Conservation (phyloP, 2,329 filamentous ascomycete species). For the Aspergillus pseudotamarii region DNA sequence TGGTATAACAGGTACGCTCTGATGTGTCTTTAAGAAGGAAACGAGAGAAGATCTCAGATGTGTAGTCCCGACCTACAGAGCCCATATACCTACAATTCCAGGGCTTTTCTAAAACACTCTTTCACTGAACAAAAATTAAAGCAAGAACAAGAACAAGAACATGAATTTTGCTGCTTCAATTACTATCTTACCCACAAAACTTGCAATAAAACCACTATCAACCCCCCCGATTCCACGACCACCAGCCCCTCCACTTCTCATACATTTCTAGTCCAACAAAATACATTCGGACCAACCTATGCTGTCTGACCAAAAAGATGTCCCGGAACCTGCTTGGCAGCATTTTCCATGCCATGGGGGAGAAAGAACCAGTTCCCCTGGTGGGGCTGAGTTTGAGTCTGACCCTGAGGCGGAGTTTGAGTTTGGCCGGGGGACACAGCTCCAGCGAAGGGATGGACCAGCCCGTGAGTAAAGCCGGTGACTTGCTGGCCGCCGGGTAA, state of each 20-base stretch:
- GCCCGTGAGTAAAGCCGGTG: not conserved
- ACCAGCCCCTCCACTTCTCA: not conserved
- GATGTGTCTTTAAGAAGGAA: too few relatives aligned
- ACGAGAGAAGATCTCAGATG: too few relatives aligned
- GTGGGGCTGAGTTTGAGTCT: not conserved
- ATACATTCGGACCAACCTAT: not conserved
- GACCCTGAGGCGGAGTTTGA: not conserved
- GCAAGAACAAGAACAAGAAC: not conserved
- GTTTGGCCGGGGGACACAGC: not conserved
- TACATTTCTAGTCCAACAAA: not conserved
- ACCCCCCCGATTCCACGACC: not conserved
- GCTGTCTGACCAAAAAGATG: not conserved
- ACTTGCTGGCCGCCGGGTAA: not conserved
- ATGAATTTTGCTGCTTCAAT: not conserved
- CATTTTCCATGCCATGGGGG: not conserved
- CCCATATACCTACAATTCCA: too few relatives aligned
- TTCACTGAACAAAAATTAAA: not conserved
- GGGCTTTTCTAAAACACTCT: not conserved
- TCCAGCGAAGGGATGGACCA: not conserved
- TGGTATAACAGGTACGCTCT: too few relatives aligned
- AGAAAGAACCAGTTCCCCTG: not conserved
- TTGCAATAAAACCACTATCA: not conserved
- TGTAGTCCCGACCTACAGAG: too few relatives aligned
- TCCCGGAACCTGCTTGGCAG: slow-evolving; percentile 1
- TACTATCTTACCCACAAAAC: not conserved